Evolutionary conservation across 2,329 filamentous ascomycete species (phyloP), one percentile per base, ranked within the genome.

Genomic region (Geoglossum cookeanum): DNA sequence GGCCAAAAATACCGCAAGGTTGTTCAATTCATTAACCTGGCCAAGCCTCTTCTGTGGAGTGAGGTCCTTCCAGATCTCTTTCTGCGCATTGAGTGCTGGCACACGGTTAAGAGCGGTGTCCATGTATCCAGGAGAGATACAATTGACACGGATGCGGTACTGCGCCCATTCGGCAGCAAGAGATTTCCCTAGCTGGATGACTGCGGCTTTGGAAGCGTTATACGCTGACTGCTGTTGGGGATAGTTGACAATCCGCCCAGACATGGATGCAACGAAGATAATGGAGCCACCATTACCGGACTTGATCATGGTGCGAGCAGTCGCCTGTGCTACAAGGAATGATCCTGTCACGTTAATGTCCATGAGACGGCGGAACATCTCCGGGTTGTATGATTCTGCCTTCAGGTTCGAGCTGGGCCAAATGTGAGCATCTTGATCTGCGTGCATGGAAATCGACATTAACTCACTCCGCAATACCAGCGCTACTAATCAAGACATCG

Each of bases 81-180:
- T 88, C 75, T 88, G 83, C 53, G 83, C 84, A 61, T 89, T 84
- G 22, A 89, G 80, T 44, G 83, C 83, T 27, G 84, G 84, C 6
- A 87, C 84, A 59, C 83, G 81, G 78, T 88, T 90, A 61, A 88
- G 75, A 4, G 83, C 84, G 4, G 86, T 92, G 74, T 90, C 85
- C 82, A 91, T 90, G 74, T 91, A 91, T 33, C 86, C 86, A 22
- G 87, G 86, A 5, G 82, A 87, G 71, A 91, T 88, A 70, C 80
- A 84, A 77, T 92, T 92, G 65, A 90, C 85, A 42, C 86, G 83
- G 66, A 91, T 88, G 64, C 78, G 76, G 70, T 87, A 78, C 71
- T 86, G 84, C 65, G 86, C 84, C 86, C 87, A 91, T 72, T 92
- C 87, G 57, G 85, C 85, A 48, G 85, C 86, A 29, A 92, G 79